A percentile compares a stretch with the other conserved stretches of the same genome.
These are phyloP conservation scores for Pichia heedii DNA, from an alignment of 805 yeast species.

Conservation along the genomic window DNA sequence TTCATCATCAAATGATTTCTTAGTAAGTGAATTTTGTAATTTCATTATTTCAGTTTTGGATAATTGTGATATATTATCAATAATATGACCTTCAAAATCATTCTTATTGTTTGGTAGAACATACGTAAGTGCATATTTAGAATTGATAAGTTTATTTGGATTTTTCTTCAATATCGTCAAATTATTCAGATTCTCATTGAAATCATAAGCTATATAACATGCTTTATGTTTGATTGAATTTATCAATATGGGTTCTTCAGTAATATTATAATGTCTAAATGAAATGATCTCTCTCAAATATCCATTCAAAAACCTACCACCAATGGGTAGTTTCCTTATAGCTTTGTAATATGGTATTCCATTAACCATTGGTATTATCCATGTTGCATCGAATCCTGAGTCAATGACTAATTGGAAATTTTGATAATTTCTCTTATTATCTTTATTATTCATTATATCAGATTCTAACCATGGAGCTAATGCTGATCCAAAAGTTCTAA, in stretches of 20 bases:
- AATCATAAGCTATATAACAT: constrained; percentile 59
- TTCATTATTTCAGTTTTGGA: constrained; percentile 8
- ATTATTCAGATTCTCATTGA: constrained; percentile 24
- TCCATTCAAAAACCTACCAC: constrained; percentile 80
- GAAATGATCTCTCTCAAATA: constrained; percentile 76
- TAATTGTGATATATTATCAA: constrained; percentile 12
- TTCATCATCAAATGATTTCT: constrained; percentile 69
- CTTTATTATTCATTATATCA: constrained; percentile 2
- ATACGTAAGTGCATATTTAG: constrained; percentile 47
- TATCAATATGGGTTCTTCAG: constrained; percentile 80
- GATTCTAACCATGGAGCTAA: constrained; percentile 53
- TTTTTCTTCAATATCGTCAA: constrained; percentile 19
- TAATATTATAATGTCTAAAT: constrained; percentile 85
- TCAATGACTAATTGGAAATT: constrained; percentile 80
- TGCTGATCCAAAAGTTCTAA: constrained; percentile 54
- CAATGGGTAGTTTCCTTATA: constrained; percentile 70
- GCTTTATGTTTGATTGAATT: constrained; percentile 79
- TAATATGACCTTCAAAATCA: constrained; percentile 58
- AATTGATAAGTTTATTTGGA: constrained; percentile 13
- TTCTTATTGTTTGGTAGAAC: constrained; percentile 84
- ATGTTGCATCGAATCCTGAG: constrained; percentile 80
- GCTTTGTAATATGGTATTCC: constrained; percentile 74
- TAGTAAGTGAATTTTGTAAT: constrained; percentile 41
- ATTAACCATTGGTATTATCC: constrained; percentile 76
- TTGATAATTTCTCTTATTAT: constrained; percentile 9